A percentile compares a stretch with the other conserved stretches of the same genome.
phyloP scores from a whole-genome alignment of 495 filamentous ascomycete genomes.

The Hyphodiscus hymeniophilus region DNA sequence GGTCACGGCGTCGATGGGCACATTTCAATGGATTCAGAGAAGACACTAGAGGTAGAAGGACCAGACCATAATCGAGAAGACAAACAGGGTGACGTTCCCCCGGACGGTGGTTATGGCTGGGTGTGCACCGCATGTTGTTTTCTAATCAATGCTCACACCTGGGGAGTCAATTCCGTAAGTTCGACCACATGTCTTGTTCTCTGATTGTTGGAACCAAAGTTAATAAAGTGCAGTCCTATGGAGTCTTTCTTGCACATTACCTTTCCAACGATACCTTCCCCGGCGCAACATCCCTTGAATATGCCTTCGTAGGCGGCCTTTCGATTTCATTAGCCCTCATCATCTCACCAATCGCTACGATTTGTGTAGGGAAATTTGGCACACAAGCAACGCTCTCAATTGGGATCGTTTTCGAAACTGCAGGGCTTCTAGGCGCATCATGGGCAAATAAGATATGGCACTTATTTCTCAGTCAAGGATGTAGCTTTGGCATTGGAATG shows the following conservation, averaged over 20 bases:
- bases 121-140: constrained; percentile 44
- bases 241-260: constrained; percentile 58
- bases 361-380: constrained; percentile 38
- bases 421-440: constrained; percentile 46
- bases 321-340: constrained; percentile 51
- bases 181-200: background rate
- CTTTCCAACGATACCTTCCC: constrained; percentile 46
- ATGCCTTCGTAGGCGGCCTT: constrained; percentile 63
- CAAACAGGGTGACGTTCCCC: constrained; percentile 24
- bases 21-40: constrained; percentile 7
- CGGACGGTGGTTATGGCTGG: constrained; percentile 49
- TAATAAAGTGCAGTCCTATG: constrained; percentile 39
- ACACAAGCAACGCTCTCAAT: constrained; percentile 44
- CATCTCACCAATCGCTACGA: constrained; percentile 50
- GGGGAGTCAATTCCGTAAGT: constrained; percentile 26
- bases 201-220: background rate
- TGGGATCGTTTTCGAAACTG: constrained; percentile 45
- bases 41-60: background rate
- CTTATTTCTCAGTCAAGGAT: constrained; percentile 60
- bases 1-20: background rate
- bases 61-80: background rate
- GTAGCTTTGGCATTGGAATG: constrained; percentile 64
- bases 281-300: constrained; percentile 47
- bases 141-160: constrained; percentile 30
- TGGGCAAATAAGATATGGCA: constrained; percentile 56